Base-by-base conservation (phyloP, 805 yeast genomes). In the Kazachstania taianensis region DNA sequence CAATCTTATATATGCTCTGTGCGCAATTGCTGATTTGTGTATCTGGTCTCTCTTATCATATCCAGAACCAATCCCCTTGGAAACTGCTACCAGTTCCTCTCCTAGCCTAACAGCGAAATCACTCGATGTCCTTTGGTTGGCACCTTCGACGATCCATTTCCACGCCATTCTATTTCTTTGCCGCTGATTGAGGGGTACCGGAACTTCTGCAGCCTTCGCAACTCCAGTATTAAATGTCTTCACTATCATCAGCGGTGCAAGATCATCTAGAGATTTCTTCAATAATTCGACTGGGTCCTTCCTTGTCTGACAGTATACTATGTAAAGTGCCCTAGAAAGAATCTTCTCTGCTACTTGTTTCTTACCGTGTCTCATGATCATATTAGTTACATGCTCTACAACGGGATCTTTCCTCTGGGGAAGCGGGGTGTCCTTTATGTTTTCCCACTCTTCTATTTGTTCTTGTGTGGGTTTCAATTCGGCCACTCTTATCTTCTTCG, bases 351-450 rank as follows among this genome's bases (percentile, higher is more conserved):
- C 96, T 33, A 68, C 64, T 37, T 82, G 73, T 58, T 87, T 92
- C 58, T 78, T 78, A 29, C 98, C 98, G 54, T 84, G 78, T 53
- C 83, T 76, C 97, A 92, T 92, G 42, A 92, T 76, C 64, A 86
- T 69, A 55, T 86, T 86, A 37, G 83, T 78, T 52, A 92, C 73
- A 48, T 81, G 78, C 33, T 78, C 77, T 33, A 87, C 66, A 15
- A 78, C 72, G n/a, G 82, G 80, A 48, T 85, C 92, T 30, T 63
- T 61, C 44, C 68, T 66, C 19, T 64, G 51, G 19, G 95, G 94
- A 20, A 84, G 62, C 9, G 73, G 70, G 41, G 64, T 62, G 28
- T 58, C 65, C 40, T 68, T 62, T 34, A 79, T 61, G 9, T 54
- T 57, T 38, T 69, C 73, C 30, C 65, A 65, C 55, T 84, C 75